Evolutionary conservation across 306 rosid genomes (phyloP).

Genomic region (Begonia fuchsioides): DNA sequence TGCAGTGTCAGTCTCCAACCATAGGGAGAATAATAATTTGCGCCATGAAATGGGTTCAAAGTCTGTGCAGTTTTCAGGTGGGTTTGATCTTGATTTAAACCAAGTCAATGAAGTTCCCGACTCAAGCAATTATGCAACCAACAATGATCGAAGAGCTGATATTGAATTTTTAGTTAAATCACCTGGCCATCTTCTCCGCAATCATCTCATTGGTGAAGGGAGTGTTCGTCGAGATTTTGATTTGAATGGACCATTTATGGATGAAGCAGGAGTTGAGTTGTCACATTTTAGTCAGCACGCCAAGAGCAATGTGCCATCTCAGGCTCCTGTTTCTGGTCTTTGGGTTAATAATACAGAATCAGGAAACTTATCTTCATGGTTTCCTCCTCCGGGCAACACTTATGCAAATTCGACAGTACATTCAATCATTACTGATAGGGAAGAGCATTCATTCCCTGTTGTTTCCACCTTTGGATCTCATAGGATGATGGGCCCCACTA

Average conservation of each 20-base stretch:
- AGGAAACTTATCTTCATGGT: slow-evolving; percentile 45
- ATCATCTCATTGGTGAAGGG: slow-evolving; percentile 15
- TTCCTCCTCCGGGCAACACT: slow-evolving; percentile 43
- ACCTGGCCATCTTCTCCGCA: slow-evolving; percentile 9
- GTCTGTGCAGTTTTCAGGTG: slow-evolving; percentile 30
- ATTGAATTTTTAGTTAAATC: slow-evolving; percentile 17
- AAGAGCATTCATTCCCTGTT: slow-evolving; percentile 40
- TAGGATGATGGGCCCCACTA: slow-evolving; percentile 35
- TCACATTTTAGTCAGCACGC: slow-evolving; percentile 20
- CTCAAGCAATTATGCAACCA: slow-evolving; percentile 19
- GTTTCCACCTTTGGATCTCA: slow-evolving; percentile 45
- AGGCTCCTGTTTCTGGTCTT: slow-evolving; percentile 31
- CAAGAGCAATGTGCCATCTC: slow-evolving; percentile 31
- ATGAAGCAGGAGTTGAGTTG: slow-evolving; percentile 32
- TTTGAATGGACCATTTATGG: slow-evolving; percentile 59
- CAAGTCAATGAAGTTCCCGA: slow-evolving; percentile 42
- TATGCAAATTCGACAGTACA: slow-evolving; percentile 50
- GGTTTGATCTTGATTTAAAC: slow-evolving; percentile 72
- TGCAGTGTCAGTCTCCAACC: slow-evolving; percentile 11
- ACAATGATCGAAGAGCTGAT: slow-evolving; percentile 22
- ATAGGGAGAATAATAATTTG: slow-evolving; percentile 12
- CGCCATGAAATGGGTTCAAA: slow-evolving; percentile 10
- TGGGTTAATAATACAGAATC: slow-evolving; percentile 32
- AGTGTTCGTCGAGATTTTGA: slow-evolving; percentile 42
- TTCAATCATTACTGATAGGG: slow-evolving; percentile 42